These are phyloP conservation scores for Trypanosoma theileri DNA, from an alignment of 208 protist species.

Conservation along the genomic window DNA sequence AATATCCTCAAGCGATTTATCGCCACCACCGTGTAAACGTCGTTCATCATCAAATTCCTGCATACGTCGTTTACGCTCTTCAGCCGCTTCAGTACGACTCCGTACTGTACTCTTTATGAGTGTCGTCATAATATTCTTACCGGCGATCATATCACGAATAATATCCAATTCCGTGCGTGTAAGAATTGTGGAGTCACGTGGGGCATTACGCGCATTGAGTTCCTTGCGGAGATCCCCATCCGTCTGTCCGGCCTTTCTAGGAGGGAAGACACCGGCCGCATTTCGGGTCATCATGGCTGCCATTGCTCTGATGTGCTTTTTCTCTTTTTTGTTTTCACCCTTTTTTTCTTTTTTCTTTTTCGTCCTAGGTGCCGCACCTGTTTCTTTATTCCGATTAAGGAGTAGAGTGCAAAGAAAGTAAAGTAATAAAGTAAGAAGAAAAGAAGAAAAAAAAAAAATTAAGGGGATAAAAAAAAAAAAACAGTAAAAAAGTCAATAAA, in stretches of 20 bases:
- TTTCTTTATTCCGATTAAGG: no score
- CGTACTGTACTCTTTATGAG: constrained; percentile 17
- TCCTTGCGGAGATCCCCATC: constrained; percentile 81
- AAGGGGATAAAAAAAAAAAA: no score
- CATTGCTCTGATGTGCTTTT: background rate
- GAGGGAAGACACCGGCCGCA: constrained; percentile 62
- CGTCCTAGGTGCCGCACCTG: no score
- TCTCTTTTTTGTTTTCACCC: background rate
- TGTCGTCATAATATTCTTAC: constrained; percentile 30
- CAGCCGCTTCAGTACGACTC: constrained; percentile 35
- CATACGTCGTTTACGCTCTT: constrained; percentile 78
- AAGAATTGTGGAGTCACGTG: constrained; percentile 74
- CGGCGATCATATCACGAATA: constrained; percentile 69
- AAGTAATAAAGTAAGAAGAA: no score
- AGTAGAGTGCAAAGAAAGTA: no score
- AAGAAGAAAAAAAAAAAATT: no score
- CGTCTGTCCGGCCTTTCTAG: constrained; percentile 56
- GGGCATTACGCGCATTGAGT: constrained; percentile 69
- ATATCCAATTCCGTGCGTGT: constrained; percentile 84
- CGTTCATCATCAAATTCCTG: constrained; percentile 77
- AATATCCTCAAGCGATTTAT: constrained; percentile 77
- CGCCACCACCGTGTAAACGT: constrained; percentile 35
- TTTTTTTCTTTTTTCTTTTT: no score
- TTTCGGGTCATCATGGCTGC: constrained; percentile 24
- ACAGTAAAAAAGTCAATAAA: no score